Evolutionary conservation across 768 basidiomycete genomes (phyloP), one percentile per base, ranked within the genome.

Genomic region (Boletus sp.): DNA sequence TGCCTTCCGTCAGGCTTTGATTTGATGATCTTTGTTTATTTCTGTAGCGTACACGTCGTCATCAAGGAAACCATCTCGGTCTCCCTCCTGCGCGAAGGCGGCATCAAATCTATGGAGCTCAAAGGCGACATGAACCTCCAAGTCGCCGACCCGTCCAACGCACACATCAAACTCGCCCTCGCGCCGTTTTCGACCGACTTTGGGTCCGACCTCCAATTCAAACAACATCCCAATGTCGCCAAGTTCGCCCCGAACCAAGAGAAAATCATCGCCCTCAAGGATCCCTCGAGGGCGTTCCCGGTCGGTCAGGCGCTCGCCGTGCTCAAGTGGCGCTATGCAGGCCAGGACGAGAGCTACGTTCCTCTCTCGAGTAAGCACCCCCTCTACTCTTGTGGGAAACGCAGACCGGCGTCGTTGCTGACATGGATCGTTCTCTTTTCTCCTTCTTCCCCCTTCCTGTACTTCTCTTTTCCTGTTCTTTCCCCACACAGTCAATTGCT

Each of bases 101-200:
- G 96, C 38, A 74, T 97, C 27, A 83, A 91, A 66, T 83, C 87
- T 0, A 84, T 98, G 75, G 93, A 98, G 59, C 80, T 98, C 62
- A 91, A 91, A 65, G 97, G 94, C 35, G 93, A 97, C 67, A 90
- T 98, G 84, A 93, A 94, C 70, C 80, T 98, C 33, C 83, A 85
- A 47, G 88, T 98, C 56, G 74, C 88, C 14, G 93, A 95, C 55
- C 72, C 90, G 0, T 76, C 82, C n/a, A 72, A 82, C 21, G 80
- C 89, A 4, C 85, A 88, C 56, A 72, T 97, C 66, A 82, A 82
- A 46, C 76, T 98, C 51, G 74, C 77, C 15, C 81, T 98, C 23
- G 72, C 79, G 1, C 72, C 83, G 0, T 72, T 83, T 17, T 71
- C 81, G 14, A 74, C 77, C 11, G 81, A 84, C 57, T 81, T 86